A percentile compares a stretch with the other conserved stretches of the same genome.
Conservation (phyloP, 2,329 filamentous ascomycete genomes). For the Colletotrichum falcatum region DNA sequence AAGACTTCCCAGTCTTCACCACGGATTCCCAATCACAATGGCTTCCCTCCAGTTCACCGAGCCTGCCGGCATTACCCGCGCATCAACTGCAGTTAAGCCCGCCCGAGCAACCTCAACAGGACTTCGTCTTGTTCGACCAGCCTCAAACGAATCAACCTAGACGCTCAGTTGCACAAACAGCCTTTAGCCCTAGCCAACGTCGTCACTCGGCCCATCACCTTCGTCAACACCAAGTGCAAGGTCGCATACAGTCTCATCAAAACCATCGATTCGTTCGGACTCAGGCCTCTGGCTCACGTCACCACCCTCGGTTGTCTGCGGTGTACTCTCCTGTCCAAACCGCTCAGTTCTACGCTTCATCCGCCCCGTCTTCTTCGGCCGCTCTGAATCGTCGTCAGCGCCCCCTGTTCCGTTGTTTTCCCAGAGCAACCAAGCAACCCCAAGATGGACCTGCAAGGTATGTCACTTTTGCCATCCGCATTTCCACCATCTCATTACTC, state of each 20-base stretch:
- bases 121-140: conserved; percentile 83
- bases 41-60: conserved; percentile 77
- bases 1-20: conserved; percentile 81
- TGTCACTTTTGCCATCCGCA: conserved; percentile 42
- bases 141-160: conserved; percentile 59
- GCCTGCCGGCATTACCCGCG: conserved; percentile 72
- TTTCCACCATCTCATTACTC: not conserved
- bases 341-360: conserved; percentile 75
- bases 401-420: conserved; percentile 81
- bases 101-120: conserved; percentile 63
- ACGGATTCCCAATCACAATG: conserved; percentile 87
- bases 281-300: conserved; percentile 65
- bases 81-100: conserved; percentile 64
- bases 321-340: conserved; percentile 57
- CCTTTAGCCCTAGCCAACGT: conserved; percentile 51
- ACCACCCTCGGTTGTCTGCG: conserved; percentile 63
- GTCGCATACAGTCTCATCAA: conserved; percentile 53
- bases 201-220: conserved; percentile 58
- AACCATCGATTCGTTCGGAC: conserved; percentile 71
- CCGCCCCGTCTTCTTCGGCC: conserved; percentile 71
- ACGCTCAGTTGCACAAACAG: conserved; percentile 49
- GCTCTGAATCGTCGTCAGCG: conserved; percentile 65
- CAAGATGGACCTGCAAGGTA: conserved; percentile 71
- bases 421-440: conserved; percentile 63
- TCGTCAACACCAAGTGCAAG: conserved; percentile 59